phyloP scores from a whole-genome alignment of 768 basidiomycete species.

The Lyophyllum shimeji region DNA sequence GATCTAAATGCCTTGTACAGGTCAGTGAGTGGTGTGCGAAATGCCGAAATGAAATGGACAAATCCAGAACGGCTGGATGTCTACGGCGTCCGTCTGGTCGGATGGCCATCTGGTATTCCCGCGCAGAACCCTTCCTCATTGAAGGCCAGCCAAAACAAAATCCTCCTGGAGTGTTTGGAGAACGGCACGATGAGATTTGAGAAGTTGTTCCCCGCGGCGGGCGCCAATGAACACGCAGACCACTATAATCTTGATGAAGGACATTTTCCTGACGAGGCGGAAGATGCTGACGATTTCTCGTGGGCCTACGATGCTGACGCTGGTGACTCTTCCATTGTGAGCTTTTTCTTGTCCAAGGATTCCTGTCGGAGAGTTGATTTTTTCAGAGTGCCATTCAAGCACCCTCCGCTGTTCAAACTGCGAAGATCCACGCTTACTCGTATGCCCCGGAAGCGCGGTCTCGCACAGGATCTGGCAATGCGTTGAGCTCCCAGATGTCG shows the following conservation, averaged over 20 bases:
- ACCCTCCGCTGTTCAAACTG: neutral
- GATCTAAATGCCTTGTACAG: conserved; percentile 27
- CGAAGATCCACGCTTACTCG: neutral
- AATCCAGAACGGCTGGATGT: conserved; percentile 55
- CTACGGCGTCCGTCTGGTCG: conserved; percentile 60
- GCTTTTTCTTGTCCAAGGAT: neutral
- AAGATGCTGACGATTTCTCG: conserved; percentile 35
- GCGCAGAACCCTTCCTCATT: conserved; percentile 62
- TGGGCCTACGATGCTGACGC: conserved; percentile 43
- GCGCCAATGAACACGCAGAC: conserved; percentile 3
- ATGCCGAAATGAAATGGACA: conserved; percentile 78
- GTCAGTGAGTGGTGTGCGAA: conserved; percentile 54
- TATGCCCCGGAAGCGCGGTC: conserved; percentile 1
- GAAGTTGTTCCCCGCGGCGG: conserved; percentile 20
- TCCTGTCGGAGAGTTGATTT: conserved; percentile 1
- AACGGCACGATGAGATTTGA: conserved; percentile 51
- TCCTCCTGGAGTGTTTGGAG: conserved; percentile 47
- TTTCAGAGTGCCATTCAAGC: conserved; percentile 1
- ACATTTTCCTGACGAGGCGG: conserved; percentile 13
- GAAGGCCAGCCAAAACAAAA: conserved; percentile 53
- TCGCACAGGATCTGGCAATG: conserved; percentile 1
- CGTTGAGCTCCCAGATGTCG: conserved; percentile 10
- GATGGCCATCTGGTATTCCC: conserved; percentile 64
- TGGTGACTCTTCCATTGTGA: conserved; percentile 14
- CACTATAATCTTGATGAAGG: conserved; percentile 4